Conservation (phyloP, 78 protist genomes). For the slime mould (Dictyostelium discoideum) region DNA sequence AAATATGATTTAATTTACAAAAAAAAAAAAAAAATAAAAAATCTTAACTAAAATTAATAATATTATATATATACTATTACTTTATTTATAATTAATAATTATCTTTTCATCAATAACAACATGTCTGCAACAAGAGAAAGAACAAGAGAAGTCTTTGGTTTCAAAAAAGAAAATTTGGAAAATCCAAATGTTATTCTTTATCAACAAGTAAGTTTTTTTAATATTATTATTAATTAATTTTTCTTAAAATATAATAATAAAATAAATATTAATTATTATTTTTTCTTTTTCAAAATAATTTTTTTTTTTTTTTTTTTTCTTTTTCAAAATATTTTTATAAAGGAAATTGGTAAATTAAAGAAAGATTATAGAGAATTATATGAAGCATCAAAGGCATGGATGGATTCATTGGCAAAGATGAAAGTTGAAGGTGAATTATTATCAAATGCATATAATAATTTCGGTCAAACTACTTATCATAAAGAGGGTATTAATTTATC, state of each 20-base stretch:
- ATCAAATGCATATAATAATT: not conserved
- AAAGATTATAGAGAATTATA: slow-evolving; percentile 17
- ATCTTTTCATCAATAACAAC: not conserved
- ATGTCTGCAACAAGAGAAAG: slow-evolving; percentile 42
- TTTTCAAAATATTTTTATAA: too few relatives aligned
- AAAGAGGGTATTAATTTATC: not conserved
- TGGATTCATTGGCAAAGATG: slow-evolving; percentile 8
- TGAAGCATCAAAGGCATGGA: not conserved
- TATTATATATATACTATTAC: not conserved
- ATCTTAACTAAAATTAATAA: not conserved
- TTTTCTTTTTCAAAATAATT: too few relatives aligned
- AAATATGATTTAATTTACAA: too few relatives aligned
- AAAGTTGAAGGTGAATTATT: slow-evolving; percentile 3
- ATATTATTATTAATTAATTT: not conserved
- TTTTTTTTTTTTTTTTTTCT: not conserved
- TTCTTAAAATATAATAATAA: not conserved
- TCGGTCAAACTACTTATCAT: not conserved
- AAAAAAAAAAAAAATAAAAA: too few relatives aligned
- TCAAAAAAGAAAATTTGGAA: slow-evolving; percentile 23
- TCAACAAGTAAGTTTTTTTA: not conserved
- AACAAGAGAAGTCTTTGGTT: slow-evolving; percentile 25
- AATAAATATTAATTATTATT: not conserved
- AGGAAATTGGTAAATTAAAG: slow-evolving; percentile 1
- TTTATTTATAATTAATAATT: not conserved
- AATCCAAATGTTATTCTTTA: slow-evolving; percentile 15